Base-by-base conservation (phyloP, 2,329 filamentous ascomycete genomes). In the Xylariales sp. region DNA sequence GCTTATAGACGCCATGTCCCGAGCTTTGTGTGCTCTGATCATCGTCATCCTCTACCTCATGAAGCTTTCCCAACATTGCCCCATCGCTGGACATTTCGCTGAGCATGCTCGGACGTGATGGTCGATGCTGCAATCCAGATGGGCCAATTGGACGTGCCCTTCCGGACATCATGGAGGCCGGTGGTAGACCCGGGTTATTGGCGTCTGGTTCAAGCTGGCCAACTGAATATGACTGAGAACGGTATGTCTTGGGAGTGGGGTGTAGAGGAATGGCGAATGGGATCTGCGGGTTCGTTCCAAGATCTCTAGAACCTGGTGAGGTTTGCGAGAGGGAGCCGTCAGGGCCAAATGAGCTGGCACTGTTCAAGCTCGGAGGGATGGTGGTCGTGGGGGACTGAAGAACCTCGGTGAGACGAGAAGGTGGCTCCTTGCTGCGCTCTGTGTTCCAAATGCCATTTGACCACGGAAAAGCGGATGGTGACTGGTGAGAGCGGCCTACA, bases 141-240 rank as follows among this genome's bases (percentile, higher is more conserved):
- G 83, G 79, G 16, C 74, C 73, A n/a, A 69, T 50, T 24, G 67
- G 54, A 34, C 75, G 70, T 33, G 70, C 63, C 33, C 77, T 69
- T n/a, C 72, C 67, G 11, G 68, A 59, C 29, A 78, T 58, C 16
- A 72, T 61, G 65, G 57, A 72, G 62, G 3, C 62, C 53, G 12
- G 64, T 10, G 30, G 29, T 7, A 33, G 5, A 13, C 12, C 16
- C 14, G 23, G 51, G 4, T 53, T 53, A 12, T 63, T 53, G 2
- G 63, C 63, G 41, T 91, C 86, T 1, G 82, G 76, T 37, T 95
- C 89, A 43, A 89, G 70, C 57, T 96, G 90, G 5, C 90, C 90
- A 33, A 95, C 91, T 0, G 91, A 97, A 61, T 97, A 97, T 5
- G 93, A 97, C 61, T 96, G 88, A 5, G 93, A 98, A 29, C 93